phyloP scores from a whole-genome alignment of 2,329 filamentous ascomycete genomes.

The Ilyonectria destructans region DNA sequence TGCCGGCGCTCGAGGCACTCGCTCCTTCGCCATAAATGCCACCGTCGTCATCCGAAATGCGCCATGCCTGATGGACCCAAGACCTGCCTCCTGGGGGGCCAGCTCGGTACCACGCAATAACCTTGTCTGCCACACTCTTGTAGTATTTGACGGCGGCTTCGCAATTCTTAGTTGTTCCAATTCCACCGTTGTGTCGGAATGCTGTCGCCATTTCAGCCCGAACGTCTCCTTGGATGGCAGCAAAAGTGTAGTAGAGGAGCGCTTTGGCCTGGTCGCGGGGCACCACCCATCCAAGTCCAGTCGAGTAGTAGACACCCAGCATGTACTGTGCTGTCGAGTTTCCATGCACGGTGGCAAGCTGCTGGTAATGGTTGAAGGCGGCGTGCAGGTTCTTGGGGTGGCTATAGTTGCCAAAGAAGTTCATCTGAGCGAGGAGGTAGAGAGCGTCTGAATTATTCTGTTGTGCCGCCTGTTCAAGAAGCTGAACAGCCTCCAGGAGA shows the following conservation, averaged over 20 bases:
- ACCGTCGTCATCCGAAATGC: conserved; percentile 90
- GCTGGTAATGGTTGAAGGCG: conserved; percentile 86
- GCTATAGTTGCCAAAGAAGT: conserved; percentile 95
- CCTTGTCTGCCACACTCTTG: conserved; percentile 93
- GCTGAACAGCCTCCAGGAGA: conserved; percentile 66
- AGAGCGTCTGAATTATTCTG: conserved; percentile 85
- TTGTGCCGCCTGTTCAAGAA: conserved; percentile 68
- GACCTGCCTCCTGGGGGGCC: conserved; percentile 91
- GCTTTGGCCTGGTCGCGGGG: conserved; percentile 92
- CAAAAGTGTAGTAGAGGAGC: conserved; percentile 94
- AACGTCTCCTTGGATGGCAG: conserved; percentile 86
- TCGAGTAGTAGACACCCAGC: conserved; percentile 96
- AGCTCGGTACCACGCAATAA: conserved; percentile 88
- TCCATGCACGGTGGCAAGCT: conserved; percentile 82
- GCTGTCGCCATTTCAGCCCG: conserved; percentile 95
- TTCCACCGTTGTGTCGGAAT: conserved; percentile 87
- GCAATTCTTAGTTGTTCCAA: conserved; percentile 89
- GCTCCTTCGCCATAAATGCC: conserved; percentile 97
- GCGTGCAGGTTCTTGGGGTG: conserved; percentile 85
- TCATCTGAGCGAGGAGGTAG: conserved; percentile 92
- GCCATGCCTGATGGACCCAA: conserved; percentile 84
- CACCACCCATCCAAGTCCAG: conserved; percentile 87
- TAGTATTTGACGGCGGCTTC: conserved; percentile 91
- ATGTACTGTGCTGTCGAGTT: conserved; percentile 97
- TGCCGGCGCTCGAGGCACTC: conserved; percentile 89